These are phyloP conservation scores for Fomitopsis pulvina DNA, from an alignment of 768 basidiomycete genomes.

Conservation along the genomic window DNA sequence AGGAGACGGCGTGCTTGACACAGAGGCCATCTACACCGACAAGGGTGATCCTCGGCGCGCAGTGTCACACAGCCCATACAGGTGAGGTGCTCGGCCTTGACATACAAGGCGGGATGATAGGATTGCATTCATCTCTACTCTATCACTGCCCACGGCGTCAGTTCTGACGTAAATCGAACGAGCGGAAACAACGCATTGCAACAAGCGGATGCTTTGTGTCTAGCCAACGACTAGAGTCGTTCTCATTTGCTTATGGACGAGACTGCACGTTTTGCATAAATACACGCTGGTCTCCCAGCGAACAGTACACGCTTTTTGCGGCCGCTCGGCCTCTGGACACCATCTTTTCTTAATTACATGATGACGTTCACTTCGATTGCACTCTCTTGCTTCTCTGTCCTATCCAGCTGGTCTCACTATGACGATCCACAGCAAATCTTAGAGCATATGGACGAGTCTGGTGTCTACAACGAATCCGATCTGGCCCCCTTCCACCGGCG, in stretches of 20 bases:
- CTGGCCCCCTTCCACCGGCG: slow-evolving; percentile 83
- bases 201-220: neutral
- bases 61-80: neutral
- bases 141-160: neutral
- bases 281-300: neutral
- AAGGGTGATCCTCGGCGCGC: no score
- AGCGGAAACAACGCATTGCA: neutral
- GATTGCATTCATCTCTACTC: neutral
- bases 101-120: slow-evolving; percentile 3
- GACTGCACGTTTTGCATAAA: neutral
- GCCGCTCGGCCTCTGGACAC: neutral
- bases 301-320: neutral
- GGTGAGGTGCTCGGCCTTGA: neutral
- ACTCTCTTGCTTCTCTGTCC: neutral
- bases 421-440: slow-evolving; percentile 70
- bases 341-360: no score
- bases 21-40: no score
- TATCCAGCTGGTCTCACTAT: neutral
- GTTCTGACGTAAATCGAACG: neutral
- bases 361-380: neutral
- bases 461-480: slow-evolving; percentile 88
- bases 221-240: neutral
- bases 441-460: slow-evolving; percentile 93
- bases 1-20: no score
- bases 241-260: neutral